Percentiles rank a stretch among this genome's conserved stretches.
These are phyloP conservation scores for Sclerotinia trifoliorum DNA, from an alignment of 2,329 filamentous ascomycete genomes.

Conservation along the genomic window DNA sequence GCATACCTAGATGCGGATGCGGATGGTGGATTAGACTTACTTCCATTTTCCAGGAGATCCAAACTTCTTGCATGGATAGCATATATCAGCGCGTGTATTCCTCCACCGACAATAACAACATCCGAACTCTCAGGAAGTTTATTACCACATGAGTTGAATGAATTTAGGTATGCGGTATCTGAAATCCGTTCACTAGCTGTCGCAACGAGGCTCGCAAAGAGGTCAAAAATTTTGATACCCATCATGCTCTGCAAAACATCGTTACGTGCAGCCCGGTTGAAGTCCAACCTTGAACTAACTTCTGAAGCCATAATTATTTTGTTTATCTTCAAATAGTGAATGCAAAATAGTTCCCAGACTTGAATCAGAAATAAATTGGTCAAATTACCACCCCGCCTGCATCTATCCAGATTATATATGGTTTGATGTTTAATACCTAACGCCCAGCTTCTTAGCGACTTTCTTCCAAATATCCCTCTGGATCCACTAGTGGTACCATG, in stretches of 20 bases:
- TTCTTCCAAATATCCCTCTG: not conserved
- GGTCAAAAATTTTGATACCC: not conserved
- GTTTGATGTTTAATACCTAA: not conserved
- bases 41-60: constrained; percentile 22
- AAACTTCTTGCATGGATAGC: constrained; percentile 30
- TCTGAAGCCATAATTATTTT: not conserved
- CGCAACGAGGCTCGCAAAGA: not conserved
- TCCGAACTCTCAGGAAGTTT: constrained; percentile 28
- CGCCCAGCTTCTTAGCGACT: too few species aligned
- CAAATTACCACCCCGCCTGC: not conserved
- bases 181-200: not conserved
- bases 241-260: not conserved
- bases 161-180: constrained; percentile 10
- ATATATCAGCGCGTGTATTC: constrained; percentile 35
- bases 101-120: constrained; percentile 33
- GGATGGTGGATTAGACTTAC: constrained; percentile 7
- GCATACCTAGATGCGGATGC: not conserved
- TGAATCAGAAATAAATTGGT: not conserved
- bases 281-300: not conserved
- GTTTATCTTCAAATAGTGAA: not conserved
- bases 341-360: not conserved
- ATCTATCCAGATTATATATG: not conserved
- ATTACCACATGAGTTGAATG: not conserved
- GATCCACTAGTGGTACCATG: not conserved
- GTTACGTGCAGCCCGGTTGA: not conserved